Evolutionary conservation across 768 basidiomycete species (phyloP).

Genomic region (Amanita polypyramis): DNA sequence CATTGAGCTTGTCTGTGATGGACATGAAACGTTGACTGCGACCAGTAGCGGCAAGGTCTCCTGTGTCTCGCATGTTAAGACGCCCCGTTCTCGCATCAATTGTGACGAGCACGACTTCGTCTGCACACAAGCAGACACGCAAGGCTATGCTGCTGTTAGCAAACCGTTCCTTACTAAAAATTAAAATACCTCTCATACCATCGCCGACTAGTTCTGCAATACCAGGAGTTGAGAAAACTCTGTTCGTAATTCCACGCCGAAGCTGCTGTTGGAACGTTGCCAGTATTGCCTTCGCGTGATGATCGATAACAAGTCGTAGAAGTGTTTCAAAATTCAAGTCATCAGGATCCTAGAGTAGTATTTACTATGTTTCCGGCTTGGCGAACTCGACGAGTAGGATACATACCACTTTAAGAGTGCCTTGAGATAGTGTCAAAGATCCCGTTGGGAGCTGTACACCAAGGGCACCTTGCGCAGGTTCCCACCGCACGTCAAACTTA

Average conservation of each 20-base stretch:
- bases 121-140: slow-evolving; percentile 61
- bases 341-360: slow-evolving; percentile 40
- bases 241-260: slow-evolving; percentile 35
- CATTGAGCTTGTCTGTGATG: slow-evolving; percentile 56
- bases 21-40: slow-evolving; percentile 55
- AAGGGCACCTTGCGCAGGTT: slow-evolving; percentile 56
- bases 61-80: slow-evolving; percentile 69
- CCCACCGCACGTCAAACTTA: slow-evolving; percentile 67
- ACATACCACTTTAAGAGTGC: slow-evolving; percentile 49
- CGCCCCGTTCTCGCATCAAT: slow-evolving; percentile 76
- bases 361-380: slow-evolving; percentile 2
- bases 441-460: slow-evolving; percentile 45
- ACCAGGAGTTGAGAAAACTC: slow-evolving; percentile 53
- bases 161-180: background rate
- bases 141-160: slow-evolving; percentile 26
- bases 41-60: slow-evolving; percentile 67
- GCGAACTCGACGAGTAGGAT: background rate
- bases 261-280: slow-evolving; percentile 44
- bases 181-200: slow-evolving; percentile 34
- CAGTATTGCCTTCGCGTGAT: slow-evolving; percentile 57
- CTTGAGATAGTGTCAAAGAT: slow-evolving; percentile 30
- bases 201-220: slow-evolving; percentile 46
- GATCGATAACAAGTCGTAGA: slow-evolving; percentile 49
- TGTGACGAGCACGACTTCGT: slow-evolving; percentile 65
- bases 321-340: slow-evolving; percentile 69